These are phyloP conservation scores for Scenedesmus sp. DNA, from an alignment of 163 green algal genomes.

Conservation along the genomic window DNA sequence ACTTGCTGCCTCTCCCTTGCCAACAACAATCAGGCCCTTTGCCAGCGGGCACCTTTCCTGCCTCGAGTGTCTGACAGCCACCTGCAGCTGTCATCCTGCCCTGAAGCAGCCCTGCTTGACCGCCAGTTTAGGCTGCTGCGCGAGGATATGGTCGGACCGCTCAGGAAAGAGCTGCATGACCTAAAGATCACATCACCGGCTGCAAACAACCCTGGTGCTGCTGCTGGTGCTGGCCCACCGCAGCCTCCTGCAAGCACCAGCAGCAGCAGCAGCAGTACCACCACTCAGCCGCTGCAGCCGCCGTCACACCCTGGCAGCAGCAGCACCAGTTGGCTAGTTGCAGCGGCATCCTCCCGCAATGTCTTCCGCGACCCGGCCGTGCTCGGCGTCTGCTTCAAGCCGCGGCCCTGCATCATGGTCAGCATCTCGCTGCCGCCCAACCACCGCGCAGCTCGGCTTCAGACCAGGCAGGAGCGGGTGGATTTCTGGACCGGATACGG, in stretches of 20 bases:
- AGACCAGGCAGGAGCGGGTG: slow-evolving; percentile 40
- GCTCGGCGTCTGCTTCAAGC: slow-evolving; percentile 45
- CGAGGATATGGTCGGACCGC: slow-evolving; percentile 71
- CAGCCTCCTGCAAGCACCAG: slow-evolving; percentile 29
- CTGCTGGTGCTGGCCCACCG: not conserved
- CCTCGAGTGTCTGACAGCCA: slow-evolving; percentile 20
- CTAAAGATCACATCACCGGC: slow-evolving; percentile 52
- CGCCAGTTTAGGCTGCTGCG: slow-evolving; percentile 71
- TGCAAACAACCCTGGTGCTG: not conserved
- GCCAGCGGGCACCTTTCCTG: slow-evolving; percentile 43
- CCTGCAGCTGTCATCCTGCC: slow-evolving; percentile 6
- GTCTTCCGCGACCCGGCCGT: slow-evolving; percentile 51
- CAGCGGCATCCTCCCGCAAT: slow-evolving; percentile 41
- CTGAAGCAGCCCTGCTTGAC: slow-evolving; percentile 64
- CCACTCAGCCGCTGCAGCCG: no score
- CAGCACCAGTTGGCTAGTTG: not conserved
- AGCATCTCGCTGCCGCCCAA: slow-evolving; percentile 36
- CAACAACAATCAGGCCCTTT: slow-evolving; percentile 54
- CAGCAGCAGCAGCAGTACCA: slow-evolving; percentile 31
- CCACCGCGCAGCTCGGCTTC: slow-evolving; percentile 43
- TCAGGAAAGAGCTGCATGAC: slow-evolving; percentile 54
- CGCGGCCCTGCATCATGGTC: slow-evolving; percentile 58
- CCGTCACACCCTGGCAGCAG: not conserved
- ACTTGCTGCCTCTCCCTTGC: not conserved
- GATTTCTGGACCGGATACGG: slow-evolving; percentile 68